Evolutionary conservation across 345 rosid genomes (phyloP).

Genomic region (Euphorbia pulcherrima): DNA sequence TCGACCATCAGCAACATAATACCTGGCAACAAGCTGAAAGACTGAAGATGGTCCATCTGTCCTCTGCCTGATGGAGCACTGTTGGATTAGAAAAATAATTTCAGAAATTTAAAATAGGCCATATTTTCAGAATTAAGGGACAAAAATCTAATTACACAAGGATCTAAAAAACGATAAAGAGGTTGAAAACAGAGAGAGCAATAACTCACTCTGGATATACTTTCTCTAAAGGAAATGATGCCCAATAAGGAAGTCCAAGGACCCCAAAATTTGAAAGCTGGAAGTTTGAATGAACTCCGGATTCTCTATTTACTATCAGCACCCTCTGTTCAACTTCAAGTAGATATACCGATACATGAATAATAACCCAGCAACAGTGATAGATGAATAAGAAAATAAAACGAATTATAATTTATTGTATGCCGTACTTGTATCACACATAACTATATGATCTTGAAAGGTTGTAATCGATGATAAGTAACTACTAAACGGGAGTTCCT

Average conservation of each 20-base stretch:
- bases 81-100: constrained; percentile 25
- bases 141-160: background rate
- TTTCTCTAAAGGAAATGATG: constrained; percentile 57
- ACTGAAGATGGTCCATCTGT: constrained; percentile 45
- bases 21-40: constrained; percentile 78
- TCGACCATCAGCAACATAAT: constrained; percentile 6
- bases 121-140: background rate
- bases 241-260: constrained; percentile 92
- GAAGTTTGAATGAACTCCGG: constrained; percentile 56
- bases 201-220: constrained; percentile 63
- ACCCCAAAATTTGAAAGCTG: constrained; percentile 64
- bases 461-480: constrained; percentile 58
- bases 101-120: background rate
- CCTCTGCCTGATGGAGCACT: constrained; percentile 40
- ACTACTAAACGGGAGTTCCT: constrained; percentile 36
- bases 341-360: constrained; percentile 21
- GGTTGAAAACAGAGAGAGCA: background rate
- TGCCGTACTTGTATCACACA: constrained; percentile 62
- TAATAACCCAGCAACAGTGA: constrained; percentile 14
- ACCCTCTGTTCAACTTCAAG: constrained; percentile 71
- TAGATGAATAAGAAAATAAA: constrained; percentile 11
- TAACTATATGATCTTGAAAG: constrained; percentile 43
- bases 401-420: background rate
- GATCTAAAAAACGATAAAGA: background rate
- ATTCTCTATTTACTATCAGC: constrained; percentile 51